Percentiles rank a stretch among this genome's conserved stretches.
Evolutionary conservation across 2,329 filamentous ascomycete genomes (phyloP).

Genomic region (Colletotrichum ledebouriae): DNA sequence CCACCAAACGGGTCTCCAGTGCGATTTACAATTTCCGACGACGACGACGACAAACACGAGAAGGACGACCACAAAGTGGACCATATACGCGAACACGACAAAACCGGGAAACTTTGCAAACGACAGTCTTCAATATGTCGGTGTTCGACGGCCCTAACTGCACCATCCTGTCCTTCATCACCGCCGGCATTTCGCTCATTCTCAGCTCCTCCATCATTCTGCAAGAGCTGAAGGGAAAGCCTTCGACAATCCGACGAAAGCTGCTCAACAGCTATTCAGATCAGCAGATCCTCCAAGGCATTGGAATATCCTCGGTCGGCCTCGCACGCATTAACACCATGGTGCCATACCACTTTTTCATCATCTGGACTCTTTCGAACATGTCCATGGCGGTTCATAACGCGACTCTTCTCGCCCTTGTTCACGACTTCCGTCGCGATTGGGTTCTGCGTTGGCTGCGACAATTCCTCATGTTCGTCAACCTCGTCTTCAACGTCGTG

Average conservation of each 20-base stretch:
- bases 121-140: slow-evolving; percentile 5
- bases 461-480: slow-evolving; percentile 75
- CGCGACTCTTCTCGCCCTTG: slow-evolving; percentile 73
- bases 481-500: slow-evolving; percentile 69
- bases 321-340: slow-evolving; percentile 70
- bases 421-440: slow-evolving; percentile 75
- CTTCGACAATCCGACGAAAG: slow-evolving; percentile 70
- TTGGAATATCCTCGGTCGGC: slow-evolving; percentile 75
- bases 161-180: slow-evolving; percentile 71
- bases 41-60: neutral
- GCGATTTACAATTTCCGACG: neutral
- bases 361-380: slow-evolving; percentile 76
- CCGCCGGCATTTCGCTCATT: slow-evolving; percentile 68
- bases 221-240: slow-evolving; percentile 62
- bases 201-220: slow-evolving; percentile 70
- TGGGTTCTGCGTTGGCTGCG: slow-evolving; percentile 76
- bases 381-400: slow-evolving; percentile 77
- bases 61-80: neutral
- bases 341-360: slow-evolving; percentile 78
- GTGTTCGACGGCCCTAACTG: slow-evolving; percentile 30
- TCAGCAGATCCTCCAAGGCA: slow-evolving; percentile 77
- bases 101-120: no score
- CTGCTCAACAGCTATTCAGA: slow-evolving; percentile 75
- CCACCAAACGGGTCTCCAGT: neutral
- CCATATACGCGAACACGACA: neutral